Conservation (phyloP, 2,329 filamentous ascomycete species). For the Xylariales sp. region DNA sequence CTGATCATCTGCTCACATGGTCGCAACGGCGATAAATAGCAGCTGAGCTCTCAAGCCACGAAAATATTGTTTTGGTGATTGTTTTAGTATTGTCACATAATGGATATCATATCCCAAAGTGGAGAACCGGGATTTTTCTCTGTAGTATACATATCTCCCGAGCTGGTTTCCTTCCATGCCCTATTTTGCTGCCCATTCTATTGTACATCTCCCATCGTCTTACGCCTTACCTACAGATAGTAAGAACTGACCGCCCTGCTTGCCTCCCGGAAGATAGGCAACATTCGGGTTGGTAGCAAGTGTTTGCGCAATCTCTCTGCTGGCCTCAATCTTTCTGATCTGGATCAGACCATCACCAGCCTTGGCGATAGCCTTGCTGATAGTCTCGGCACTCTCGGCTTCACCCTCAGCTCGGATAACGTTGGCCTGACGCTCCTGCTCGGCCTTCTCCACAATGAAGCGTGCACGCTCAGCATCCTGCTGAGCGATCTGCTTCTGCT, state of each 20-base stretch:
- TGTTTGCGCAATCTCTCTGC: conserved; percentile 90
- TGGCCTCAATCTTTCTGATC: conserved; percentile 96
- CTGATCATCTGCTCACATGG: no score
- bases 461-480: conserved; percentile 96
- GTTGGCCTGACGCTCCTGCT: conserved; percentile 98
- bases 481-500: conserved; percentile 99
- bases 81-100: conserved; percentile 24
- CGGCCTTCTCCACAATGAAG: conserved; percentile 97
- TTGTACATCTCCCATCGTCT: conserved; percentile 7
- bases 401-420: conserved; percentile 98
- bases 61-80: no score
- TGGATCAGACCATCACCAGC: conserved; percentile 88
- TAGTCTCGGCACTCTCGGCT: conserved; percentile 93
- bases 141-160: conserved; percentile 18
- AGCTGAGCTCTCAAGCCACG: no score
- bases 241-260: conserved; percentile 52
- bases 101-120: conserved; percentile 21
- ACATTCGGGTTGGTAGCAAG: conserved; percentile 90
- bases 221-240: conserved; percentile 45
- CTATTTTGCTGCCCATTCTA: not conserved
- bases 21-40: no score
- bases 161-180: conserved; percentile 3
- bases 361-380: conserved; percentile 90
- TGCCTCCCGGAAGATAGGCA: conserved; percentile 76
- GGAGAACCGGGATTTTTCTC: conserved; percentile 24